These are phyloP conservation scores for Closterium sp. DNA, from an alignment of 139 green algal genomes.

Conservation along the genomic window DNA sequence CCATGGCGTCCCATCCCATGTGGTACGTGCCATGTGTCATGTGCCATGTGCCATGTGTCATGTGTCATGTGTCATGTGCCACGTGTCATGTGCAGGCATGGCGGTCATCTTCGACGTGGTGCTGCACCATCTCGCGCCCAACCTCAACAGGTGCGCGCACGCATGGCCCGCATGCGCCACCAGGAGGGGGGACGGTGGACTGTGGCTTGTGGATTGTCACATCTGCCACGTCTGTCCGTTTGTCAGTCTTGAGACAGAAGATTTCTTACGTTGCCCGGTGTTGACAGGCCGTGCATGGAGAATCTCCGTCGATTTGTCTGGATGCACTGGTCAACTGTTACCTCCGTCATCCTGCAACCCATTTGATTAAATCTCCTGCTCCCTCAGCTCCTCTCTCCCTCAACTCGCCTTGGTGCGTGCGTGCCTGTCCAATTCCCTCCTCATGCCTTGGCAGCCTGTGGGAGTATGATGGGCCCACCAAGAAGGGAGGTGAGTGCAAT, in stretches of 20 bases:
- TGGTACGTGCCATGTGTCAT: neutral
- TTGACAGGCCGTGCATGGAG: neutral
- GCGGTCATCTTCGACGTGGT: slow-evolving; percentile 72
- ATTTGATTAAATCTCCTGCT: neutral
- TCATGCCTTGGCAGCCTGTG: slow-evolving; percentile 49
- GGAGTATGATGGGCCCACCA: slow-evolving; percentile 67
- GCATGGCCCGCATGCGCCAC: too few species aligned
- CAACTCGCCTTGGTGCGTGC: neutral
- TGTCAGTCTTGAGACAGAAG: neutral
- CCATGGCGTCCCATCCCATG: neutral
- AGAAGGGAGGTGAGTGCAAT: slow-evolving; percentile 22
- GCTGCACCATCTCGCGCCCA: slow-evolving; percentile 65
- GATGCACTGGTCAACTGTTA: too few species aligned
- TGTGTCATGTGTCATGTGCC: too few species aligned
- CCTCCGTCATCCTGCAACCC: too few species aligned
- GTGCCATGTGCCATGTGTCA: too few species aligned
- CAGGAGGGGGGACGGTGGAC: too few species aligned
- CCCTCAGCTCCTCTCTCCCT: neutral
- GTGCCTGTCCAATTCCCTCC: neutral
- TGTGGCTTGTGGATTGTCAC: too few species aligned
- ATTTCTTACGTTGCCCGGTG: neutral
- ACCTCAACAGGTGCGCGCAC: slow-evolving; percentile 49
- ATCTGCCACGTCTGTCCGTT: too few species aligned
- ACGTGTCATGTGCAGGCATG: slow-evolving; percentile 50
- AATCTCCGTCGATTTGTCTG: too few species aligned